Percentiles rank a stretch among this genome's conserved stretches.
Conservation (phyloP, 106 monocot genomes). For the Dendrobium officinale region DNA sequence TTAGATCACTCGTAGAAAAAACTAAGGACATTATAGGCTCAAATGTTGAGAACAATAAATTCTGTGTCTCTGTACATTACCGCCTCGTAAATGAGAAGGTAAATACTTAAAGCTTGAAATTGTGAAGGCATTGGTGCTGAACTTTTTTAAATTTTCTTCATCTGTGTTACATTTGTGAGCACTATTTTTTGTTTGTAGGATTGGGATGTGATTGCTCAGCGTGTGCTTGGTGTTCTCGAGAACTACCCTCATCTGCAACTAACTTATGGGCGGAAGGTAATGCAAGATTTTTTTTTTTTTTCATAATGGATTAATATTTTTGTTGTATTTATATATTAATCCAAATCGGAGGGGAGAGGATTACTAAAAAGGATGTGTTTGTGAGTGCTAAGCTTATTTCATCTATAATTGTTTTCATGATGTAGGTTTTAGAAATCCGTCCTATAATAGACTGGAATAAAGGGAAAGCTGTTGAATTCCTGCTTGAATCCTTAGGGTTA, state of each 20-base stretch:
- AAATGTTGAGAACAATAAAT: constrained; percentile 75
- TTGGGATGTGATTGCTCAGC: constrained; percentile 49
- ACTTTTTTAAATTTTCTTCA: not conserved
- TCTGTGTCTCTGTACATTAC: constrained; percentile 84
- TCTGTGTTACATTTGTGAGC: not conserved
- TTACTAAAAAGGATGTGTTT: not conserved
- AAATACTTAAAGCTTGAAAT: not conserved
- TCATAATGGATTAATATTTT: too few relatives aligned
- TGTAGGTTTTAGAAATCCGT: constrained; percentile 85
- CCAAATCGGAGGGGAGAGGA: not conserved
- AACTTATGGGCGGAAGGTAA: constrained; percentile 78
- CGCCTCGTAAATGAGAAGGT: constrained; percentile 68
- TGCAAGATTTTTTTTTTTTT: too few relatives aligned
- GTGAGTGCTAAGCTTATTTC: not conserved
- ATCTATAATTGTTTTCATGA: not conserved
- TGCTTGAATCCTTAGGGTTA: constrained; percentile 77
- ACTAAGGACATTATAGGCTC: constrained; percentile 51
- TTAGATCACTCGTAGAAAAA: constrained; percentile 58
- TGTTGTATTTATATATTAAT: not conserved
- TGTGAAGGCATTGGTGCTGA: not conserved
- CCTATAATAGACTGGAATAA: constrained; percentile 83
- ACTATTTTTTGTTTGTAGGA: constrained; percentile 18
- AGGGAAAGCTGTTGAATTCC: constrained; percentile 81
- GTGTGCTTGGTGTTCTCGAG: constrained; percentile 48
- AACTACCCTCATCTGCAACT: constrained; percentile 56